phyloP scores from a whole-genome alignment of 2,329 filamentous ascomycete species.

The Ceratocystiopsis brevicomis region DNA sequence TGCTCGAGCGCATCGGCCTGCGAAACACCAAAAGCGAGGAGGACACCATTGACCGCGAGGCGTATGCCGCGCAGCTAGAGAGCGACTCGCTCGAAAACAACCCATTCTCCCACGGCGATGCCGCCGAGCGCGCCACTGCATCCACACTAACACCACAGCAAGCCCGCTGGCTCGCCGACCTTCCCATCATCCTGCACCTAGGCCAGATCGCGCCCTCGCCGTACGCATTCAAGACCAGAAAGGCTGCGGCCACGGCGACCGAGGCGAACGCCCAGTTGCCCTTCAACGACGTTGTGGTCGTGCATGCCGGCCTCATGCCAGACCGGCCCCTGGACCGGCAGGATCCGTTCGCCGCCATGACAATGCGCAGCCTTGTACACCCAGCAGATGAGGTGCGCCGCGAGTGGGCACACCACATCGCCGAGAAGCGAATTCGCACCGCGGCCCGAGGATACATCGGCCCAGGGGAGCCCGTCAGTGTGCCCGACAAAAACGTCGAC shows the following conservation, averaged over 20 bases:
- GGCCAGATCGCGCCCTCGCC: constrained; percentile 29
- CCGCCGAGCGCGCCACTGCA: constrained; percentile 32
- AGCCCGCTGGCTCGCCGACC: constrained; percentile 46
- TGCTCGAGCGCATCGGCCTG: not conserved
- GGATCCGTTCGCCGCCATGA: constrained; percentile 71
- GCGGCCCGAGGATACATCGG: constrained; percentile 7
- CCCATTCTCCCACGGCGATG: constrained; percentile 17
- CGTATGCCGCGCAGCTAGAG: constrained; percentile 1
- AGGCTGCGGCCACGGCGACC: constrained; percentile 13
- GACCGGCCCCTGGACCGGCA: constrained; percentile 49
- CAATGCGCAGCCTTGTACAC: constrained; percentile 63
- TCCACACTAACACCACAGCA: constrained; percentile 37
- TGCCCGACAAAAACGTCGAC: constrained; percentile 9
- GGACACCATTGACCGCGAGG: constrained; percentile 4
- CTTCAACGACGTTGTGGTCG: constrained; percentile 43
- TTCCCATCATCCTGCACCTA: constrained; percentile 61
- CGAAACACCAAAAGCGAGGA: constrained; percentile 3
- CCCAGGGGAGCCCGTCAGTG: constrained; percentile 3
- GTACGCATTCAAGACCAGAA: too few species aligned
- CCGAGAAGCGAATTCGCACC: constrained; percentile 17
- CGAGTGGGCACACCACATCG: constrained; percentile 14
- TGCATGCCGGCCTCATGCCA: constrained; percentile 73
- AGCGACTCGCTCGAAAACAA: constrained; percentile 4
- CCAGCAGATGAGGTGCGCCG: constrained; percentile 33
- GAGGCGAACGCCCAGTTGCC: constrained; percentile 6